These are phyloP conservation scores for Herpomyces periplanetae DNA, from an alignment of 2,329 filamentous ascomycete genomes.

Conservation along the genomic window DNA sequence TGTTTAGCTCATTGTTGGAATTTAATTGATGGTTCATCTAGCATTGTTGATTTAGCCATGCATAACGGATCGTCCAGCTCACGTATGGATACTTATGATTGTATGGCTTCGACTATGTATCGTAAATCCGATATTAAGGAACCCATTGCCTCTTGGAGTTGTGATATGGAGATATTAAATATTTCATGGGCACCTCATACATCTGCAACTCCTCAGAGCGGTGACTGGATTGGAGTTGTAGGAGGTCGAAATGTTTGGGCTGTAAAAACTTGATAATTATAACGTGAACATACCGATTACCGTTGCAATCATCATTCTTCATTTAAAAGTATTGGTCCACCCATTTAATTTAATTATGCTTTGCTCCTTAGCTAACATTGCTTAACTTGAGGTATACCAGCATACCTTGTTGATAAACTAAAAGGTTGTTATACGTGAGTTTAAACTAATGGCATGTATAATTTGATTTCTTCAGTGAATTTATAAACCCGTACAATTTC, in stretches of 20 bases:
- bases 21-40: slow-evolving; percentile 14
- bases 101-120: slow-evolving; percentile 6
- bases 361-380: too few species aligned
- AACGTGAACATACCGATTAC: too few species aligned
- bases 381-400: too few species aligned
- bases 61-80: slow-evolving; percentile 2
- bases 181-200: slow-evolving; percentile 44
- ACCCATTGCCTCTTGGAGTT: slow-evolving; percentile 39
- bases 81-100: slow-evolving; percentile 4
- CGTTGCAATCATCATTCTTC: too few species aligned
- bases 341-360: too few species aligned
- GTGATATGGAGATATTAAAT: slow-evolving; percentile 55
- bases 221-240: slow-evolving; percentile 50
- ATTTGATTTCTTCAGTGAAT: too few species aligned
- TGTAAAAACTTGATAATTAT: slow-evolving; percentile 13
- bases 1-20: slow-evolving; percentile 79
- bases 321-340: too few species aligned
- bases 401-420: too few species aligned
- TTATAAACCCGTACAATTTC: too few species aligned
- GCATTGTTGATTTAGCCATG: slow-evolving; percentile 4
- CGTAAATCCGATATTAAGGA: slow-evolving; percentile 19
- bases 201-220: slow-evolving; percentile 21
- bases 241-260: slow-evolving; percentile 50
- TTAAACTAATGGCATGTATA: too few species aligned
- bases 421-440: too few species aligned